Percentiles rank a stretch among this genome's conserved stretches.
Evolutionary conservation across 371 early-diverging fungal genomes (phyloP).

Genomic region (Mortierella polycephala): DNA sequence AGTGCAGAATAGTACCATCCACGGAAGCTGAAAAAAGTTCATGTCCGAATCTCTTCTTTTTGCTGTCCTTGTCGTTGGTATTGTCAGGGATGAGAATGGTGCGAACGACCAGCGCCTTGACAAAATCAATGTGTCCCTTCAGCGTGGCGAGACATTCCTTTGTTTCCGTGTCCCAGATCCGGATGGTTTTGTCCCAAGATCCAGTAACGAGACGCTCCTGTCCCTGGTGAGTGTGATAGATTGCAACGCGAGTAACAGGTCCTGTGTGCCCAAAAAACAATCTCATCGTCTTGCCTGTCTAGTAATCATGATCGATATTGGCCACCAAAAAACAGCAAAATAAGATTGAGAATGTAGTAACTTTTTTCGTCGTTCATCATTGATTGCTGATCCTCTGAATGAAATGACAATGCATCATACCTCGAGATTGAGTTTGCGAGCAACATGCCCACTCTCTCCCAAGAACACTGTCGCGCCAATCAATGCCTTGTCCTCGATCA

Average conservation of each 20-base stretch:
- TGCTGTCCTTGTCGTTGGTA: neutral
- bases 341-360: neutral
- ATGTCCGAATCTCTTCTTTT: conserved; percentile 15
- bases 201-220: conserved; percentile 77
- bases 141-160: conserved; percentile 76
- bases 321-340: neutral
- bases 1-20: conserved; percentile 75
- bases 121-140: conserved; percentile 81
- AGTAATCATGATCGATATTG: neutral
- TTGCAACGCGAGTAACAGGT: conserved; percentile 79
- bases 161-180: conserved; percentile 82
- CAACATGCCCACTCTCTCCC: conserved; percentile 55
- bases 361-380: too few relatives aligned
- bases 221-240: conserved; percentile 57
- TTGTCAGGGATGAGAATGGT: conserved; percentile 17
- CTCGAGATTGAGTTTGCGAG: conserved; percentile 51
- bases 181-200: conserved; percentile 86
- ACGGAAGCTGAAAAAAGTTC: conserved; percentile 76
- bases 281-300: conserved; percentile 73
- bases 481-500: conserved; percentile 28
- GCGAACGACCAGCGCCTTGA: conserved; percentile 71
- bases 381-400: too few relatives aligned
- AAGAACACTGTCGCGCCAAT: conserved; percentile 31
- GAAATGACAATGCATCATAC: conserved; percentile 12
- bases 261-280: conserved; percentile 83